phyloP scores from a whole-genome alignment of 495 filamentous ascomycete species.

The Aspergillus wentii region DNA sequence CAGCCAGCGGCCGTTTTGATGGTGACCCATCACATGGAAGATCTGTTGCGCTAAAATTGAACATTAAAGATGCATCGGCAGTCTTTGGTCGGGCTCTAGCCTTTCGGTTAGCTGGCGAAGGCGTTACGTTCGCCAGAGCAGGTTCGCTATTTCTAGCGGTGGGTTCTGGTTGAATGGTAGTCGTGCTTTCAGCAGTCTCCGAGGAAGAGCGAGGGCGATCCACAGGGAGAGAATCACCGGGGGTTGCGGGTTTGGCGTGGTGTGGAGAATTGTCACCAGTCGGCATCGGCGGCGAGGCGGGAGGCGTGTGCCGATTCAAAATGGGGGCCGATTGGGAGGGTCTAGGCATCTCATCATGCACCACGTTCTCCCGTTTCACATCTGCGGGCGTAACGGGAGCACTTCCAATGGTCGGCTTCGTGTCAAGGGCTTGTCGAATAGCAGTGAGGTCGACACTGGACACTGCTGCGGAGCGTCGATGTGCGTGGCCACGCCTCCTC shows the following conservation, averaged over 20 bases:
- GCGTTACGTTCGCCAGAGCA: constrained; percentile 59
- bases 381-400: constrained; percentile 67
- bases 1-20: constrained; percentile 33
- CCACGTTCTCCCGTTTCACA: constrained; percentile 15
- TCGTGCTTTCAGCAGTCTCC: constrained; percentile 63
- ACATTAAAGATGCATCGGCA: constrained; percentile 46
- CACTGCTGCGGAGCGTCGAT: constrained; percentile 81
- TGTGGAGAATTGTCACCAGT: constrained; percentile 31
- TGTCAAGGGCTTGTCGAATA: constrained; percentile 56
- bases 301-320: constrained; percentile 26
- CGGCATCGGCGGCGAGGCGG: constrained; percentile 31
- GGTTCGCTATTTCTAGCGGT: constrained; percentile 40
- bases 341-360: constrained; percentile 25
- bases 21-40: constrained; percentile 10
- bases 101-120: constrained; percentile 50
- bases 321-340: constrained; percentile 34
- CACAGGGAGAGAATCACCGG: constrained; percentile 57
- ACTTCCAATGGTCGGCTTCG: constrained; percentile 49
- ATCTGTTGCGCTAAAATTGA: constrained; percentile 17
- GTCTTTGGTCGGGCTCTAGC: constrained; percentile 42
- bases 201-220: constrained; percentile 72
- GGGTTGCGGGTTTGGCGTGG: constrained; percentile 34
- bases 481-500: constrained; percentile 64
- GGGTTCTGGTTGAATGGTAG: constrained; percentile 41
- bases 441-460: constrained; percentile 77